Conservation (phyloP, 495 filamentous ascomycete species). For the Mycothermus thermophilus region DNA sequence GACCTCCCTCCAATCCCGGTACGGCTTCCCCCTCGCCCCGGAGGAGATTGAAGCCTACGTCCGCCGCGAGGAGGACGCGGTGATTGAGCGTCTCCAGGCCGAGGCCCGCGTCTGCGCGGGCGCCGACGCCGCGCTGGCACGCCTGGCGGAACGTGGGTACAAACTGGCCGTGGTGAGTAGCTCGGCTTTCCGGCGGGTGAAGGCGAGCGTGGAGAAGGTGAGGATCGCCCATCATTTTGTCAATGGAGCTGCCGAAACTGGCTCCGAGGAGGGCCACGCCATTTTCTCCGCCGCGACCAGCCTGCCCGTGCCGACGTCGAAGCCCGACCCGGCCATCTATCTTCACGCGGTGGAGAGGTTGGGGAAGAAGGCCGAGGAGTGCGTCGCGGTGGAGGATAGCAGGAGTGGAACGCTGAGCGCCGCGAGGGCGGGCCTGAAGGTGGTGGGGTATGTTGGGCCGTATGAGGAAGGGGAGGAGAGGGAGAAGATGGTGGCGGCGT, state of each 20-base stretch:
- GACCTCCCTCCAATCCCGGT: constrained; percentile 56
- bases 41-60: constrained; percentile 69
- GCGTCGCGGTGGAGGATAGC: constrained; percentile 79
- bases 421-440: constrained; percentile 65
- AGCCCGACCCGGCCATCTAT: constrained; percentile 92
- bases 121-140: constrained; percentile 52
- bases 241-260: constrained; percentile 23
- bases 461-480: constrained; percentile 59
- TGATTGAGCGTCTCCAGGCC: constrained; percentile 72
- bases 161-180: constrained; percentile 70
- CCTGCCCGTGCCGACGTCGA: constrained; percentile 64
- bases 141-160: constrained; percentile 50
- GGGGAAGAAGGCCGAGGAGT: constrained; percentile 60
- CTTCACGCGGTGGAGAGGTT: constrained; percentile 62
- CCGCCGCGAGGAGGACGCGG: constrained; percentile 62
- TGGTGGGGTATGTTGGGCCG: constrained; percentile 79
- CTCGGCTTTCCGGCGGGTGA: constrained; percentile 63
- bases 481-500: constrained; percentile 53
- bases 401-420: constrained; percentile 73
- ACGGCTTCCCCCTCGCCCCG: constrained; percentile 50
- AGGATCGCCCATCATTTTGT: constrained; percentile 69
- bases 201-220: constrained; percentile 69
- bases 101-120: constrained; percentile 55
- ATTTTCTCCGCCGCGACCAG: constrained; percentile 78
- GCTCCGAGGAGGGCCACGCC: constrained; percentile 22